Base-by-base conservation (phyloP, 768 basidiomycete genomes). In the Rhodosporidiobolus sp. region DNA sequence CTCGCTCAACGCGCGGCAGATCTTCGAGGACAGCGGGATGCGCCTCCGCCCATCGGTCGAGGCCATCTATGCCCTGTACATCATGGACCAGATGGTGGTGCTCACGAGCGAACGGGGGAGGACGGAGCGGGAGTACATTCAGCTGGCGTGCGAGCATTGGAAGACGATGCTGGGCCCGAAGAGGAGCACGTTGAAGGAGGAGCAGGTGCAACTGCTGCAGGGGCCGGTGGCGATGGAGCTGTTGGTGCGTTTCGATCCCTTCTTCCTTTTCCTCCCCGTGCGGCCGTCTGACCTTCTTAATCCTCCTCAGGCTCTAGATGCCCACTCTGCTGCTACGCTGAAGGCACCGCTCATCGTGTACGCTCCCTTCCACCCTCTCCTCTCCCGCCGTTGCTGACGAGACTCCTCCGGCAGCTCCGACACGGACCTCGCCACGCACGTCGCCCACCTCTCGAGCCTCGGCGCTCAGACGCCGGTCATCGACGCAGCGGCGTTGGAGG, bases 1-100 rank as follows among this genome's bases (percentile, higher is more conserved):
- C 61, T 4, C 61, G 20, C 63, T 56, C 32, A 30, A 63, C 34
- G 46, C 67, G 34, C 53, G 62, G 17, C 60, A 63, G 30, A 56
- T 57, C 28, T 63, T 57, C 55, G 61, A 69, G 43, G 61, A 63
- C 32, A 56, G 53, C 53, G 63, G 45, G 16, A 56, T 69, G 60
- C 67, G 62, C 16, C 61, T 57, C 26, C 67, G 67, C 22, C 67
- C 67, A 6, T 45, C 58, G 3, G 22, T 62, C 5, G 67, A 69
- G 54, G 43, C 67, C 30, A 56, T 63, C 54, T 35, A 34, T 4
- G 55, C 43, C 16, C 26, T 63, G 24, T 34, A 57, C 34, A 46
- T 32, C 8, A 63, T 63, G 61, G 67, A 69, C 38, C 49, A 55
- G 61, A 63, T 60, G 67, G 24, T 12, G 9, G 12, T 38, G 4